Base-by-base conservation (phyloP, 495 filamentous ascomycete species). In the Lentithecium fluviatile region DNA sequence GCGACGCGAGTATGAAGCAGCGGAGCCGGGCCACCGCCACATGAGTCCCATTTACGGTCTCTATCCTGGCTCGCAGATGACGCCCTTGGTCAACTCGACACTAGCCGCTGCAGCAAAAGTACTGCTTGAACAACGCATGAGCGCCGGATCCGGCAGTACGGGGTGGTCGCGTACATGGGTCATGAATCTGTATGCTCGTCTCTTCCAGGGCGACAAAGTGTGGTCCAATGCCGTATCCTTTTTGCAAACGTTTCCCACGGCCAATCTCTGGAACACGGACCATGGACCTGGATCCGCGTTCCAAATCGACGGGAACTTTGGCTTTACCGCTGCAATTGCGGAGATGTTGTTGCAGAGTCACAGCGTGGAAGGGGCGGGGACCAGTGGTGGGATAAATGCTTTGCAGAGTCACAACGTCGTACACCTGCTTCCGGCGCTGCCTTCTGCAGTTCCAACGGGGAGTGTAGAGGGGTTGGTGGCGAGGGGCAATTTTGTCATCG, bases 221-320 rank as follows among this genome's bases (percentile, higher is more conserved):
- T 43, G 47, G 26, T 34, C 38, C 17, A 54, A 45, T 17, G 43
- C 8, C 29, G 15, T n/a, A 12, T 23, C 36, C 29, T 32, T 56
- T 26, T 26, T 55, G 10, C 43, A 50, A n/a, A 49, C 11, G 7
- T 50, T 15, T 17, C 37, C 34, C 19, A 24, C 45, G 7, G 42
- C 15, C 19, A 56, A 60, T 34, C 20, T 60, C 29, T 48, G 19
- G 42, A 50, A 60, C 45, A 34, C 57, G 21, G 36, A 52, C 23
- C 26, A 46, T 24, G 47, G 26, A 13, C 26, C 19, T 7, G 12
- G 25, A 10, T 29, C 37, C 15, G 29, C 57, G 15, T 76, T 78
- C 40, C 78, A 82, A 64, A 82, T 83, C 29, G 80, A 83, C 59
- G 80, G 79, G 6, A 82, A 81, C 59, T 81, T 80, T 66, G 80